phyloP scores from a whole-genome alignment of 768 basidiomycete species.

The Tephrocybe sp. region DNA sequence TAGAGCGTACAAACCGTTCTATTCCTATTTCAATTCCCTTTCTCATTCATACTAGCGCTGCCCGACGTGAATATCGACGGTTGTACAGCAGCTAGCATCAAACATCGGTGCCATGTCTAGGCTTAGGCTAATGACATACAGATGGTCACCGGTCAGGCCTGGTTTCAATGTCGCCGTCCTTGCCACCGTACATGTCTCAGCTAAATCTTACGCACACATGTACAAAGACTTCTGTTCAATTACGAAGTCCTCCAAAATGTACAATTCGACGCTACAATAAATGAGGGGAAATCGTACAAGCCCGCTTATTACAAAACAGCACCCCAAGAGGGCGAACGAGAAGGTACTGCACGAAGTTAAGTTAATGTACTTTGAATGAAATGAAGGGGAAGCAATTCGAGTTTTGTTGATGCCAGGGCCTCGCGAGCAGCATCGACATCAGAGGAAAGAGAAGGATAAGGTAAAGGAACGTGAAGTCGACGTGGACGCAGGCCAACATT shows the following conservation, averaged over 20 bases:
- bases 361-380: conserved; percentile 5
- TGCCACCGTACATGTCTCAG: background rate
- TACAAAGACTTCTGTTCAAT: too few relatives aligned
- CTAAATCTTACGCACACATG: too few relatives aligned
- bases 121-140: too few relatives aligned
- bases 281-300: conserved; percentile 1
- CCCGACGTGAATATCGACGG: too few relatives aligned
- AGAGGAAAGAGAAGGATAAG: conserved; percentile 3
- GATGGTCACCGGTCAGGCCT: too few relatives aligned
- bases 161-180: background rate
- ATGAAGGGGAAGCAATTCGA: background rate
- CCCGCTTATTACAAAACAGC: conserved; percentile 12
- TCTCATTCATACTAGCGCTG: too few relatives aligned
- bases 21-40: too few relatives aligned
- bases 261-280: conserved; percentile 9
- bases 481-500: conserved; percentile 14
- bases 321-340: conserved; percentile 2
- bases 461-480: conserved; percentile 19
- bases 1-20: too few relatives aligned
- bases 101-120: too few relatives aligned
- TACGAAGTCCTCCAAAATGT: conserved; percentile 3
- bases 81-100: too few relatives aligned
- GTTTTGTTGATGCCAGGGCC: conserved; percentile 2
- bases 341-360: conserved; percentile 9
- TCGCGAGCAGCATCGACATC: conserved; percentile 10